These are phyloP conservation scores for Lathyrus tuberosus DNA, from an alignment of 306 rosid genomes.

Conservation along the genomic window DNA sequence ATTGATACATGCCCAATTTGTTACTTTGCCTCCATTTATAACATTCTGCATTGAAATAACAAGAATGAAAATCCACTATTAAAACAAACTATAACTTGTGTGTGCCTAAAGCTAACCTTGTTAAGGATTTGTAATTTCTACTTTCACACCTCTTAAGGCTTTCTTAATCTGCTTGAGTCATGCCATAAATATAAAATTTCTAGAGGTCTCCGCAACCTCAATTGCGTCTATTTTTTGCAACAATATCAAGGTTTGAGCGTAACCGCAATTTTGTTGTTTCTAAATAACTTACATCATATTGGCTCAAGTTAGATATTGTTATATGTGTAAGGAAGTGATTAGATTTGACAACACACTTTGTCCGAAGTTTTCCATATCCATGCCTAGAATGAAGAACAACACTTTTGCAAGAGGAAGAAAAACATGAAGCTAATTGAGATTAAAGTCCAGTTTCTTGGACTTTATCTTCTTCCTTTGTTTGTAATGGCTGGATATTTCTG, in stretches of 20 bases:
- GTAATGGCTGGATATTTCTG: conserved; percentile 16
- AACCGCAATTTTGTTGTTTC: neutral
- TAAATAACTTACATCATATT: conserved; percentile 43
- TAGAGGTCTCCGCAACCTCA: neutral
- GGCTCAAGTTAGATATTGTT: too few species aligned
- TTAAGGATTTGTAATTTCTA: too few species aligned
- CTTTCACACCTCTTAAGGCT: too few species aligned
- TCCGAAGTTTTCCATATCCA: conserved; percentile 51
- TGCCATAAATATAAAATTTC: neutral
- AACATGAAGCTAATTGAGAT: conserved; percentile 18
- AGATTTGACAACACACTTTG: conserved; percentile 40
- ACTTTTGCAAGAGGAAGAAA: conserved; percentile 44
- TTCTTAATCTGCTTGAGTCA: too few species aligned
- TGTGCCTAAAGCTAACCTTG: too few species aligned
- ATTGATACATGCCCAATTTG: too few species aligned
- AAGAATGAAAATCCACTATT: too few species aligned
- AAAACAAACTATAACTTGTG: too few species aligned
- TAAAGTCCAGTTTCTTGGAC: conserved; percentile 37
- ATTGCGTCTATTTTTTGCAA: neutral
- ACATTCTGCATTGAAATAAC: too few species aligned
- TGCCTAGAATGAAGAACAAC: conserved; percentile 49
- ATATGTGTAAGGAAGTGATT: too few species aligned
- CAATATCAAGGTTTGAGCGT: neutral
- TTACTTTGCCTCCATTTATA: too few species aligned
- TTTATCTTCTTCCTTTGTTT: conserved; percentile 48